A percentile compares a stretch with the other conserved stretches of the same genome.
Conservation (phyloP, 495 filamentous ascomycete species). For the Diplogelasinospora grovesii region DNA sequence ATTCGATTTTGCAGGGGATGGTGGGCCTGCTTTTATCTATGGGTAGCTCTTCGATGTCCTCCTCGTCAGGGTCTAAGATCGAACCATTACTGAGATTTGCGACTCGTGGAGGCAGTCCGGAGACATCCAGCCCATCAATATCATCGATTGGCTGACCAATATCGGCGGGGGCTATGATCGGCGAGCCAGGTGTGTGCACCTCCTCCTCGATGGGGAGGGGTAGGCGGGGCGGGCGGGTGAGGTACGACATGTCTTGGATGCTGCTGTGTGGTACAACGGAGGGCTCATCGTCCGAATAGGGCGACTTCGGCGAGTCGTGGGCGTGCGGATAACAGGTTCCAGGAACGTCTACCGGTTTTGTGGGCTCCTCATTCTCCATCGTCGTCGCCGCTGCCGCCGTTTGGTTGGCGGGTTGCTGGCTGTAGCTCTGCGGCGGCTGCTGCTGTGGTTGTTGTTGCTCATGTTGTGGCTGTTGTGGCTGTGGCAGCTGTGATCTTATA, state of each 20-base stretch:
- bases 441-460: too few species aligned
- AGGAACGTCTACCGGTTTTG: slow-evolving; percentile 48
- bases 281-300: slow-evolving; percentile 29
- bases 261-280: slow-evolving; percentile 33
- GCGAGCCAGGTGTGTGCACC: slow-evolving; percentile 75
- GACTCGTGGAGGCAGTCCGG: slow-evolving; percentile 46
- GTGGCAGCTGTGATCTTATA: too few species aligned
- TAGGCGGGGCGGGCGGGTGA: slow-evolving; percentile 74
- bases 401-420: too few species aligned
- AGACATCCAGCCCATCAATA: slow-evolving; percentile 35
- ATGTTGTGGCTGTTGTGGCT: too few species aligned
- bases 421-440: slow-evolving; percentile 11
- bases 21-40: slow-evolving; percentile 56
- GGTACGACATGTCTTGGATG: slow-evolving; percentile 50
- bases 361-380: too few species aligned
- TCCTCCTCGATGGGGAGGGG: slow-evolving; percentile 90
- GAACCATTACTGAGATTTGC: slow-evolving; percentile 59
- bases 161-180: slow-evolving; percentile 65
- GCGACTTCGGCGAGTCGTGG: slow-evolving; percentile 24
- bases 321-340: too few species aligned
- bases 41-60: slow-evolving; percentile 72
- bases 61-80: slow-evolving; percentile 70
- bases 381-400: too few species aligned
- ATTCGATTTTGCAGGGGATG: slow-evolving; percentile 78
- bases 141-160: slow-evolving; percentile 45